Evolutionary conservation across 371 early-diverging fungal genomes (phyloP).

Genomic region (Funneliformis caledonium): DNA sequence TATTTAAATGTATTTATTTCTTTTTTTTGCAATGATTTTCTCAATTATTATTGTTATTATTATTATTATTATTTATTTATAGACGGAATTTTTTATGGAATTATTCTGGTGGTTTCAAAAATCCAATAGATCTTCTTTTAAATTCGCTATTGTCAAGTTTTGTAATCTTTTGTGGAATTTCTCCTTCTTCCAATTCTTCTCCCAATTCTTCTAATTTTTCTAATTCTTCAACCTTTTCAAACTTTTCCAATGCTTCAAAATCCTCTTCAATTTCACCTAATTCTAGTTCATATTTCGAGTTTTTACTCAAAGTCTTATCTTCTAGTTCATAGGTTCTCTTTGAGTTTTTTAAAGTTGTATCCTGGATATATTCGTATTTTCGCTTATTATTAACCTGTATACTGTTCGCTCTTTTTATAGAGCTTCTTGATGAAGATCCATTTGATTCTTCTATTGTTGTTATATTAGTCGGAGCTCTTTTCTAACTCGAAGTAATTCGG

Average conservation of each 20-base stretch:
- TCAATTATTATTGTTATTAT: not conserved
- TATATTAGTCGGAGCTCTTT: not conserved
- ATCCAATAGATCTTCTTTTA: not conserved
- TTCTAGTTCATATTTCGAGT: not conserved
- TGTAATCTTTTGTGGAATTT: not conserved
- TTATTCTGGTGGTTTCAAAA: conserved; percentile 21
- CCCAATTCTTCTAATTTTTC: not conserved
- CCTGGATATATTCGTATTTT: not conserved
- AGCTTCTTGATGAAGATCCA: not conserved
- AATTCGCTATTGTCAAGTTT: not conserved
- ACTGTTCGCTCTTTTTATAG: not conserved
- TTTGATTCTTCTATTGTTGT: not conserved
- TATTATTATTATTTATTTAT: not conserved
- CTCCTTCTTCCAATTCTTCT: not conserved
- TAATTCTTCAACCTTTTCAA: not conserved
- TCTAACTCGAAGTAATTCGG: not conserved
- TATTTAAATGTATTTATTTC: not conserved
- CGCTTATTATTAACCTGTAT: not conserved
- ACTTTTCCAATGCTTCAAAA: not conserved
- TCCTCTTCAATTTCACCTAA: not conserved
- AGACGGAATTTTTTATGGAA: not conserved
- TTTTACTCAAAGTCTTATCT: not conserved
- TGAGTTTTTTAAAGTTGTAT: not conserved
- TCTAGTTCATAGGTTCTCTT: not conserved
- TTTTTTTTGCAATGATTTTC: not conserved